A percentile compares a stretch with the other conserved stretches of the same genome.
phyloP scores from a whole-genome alignment of 768 basidiomycete genomes.

The Mycena olivaceomarginata region DNA sequence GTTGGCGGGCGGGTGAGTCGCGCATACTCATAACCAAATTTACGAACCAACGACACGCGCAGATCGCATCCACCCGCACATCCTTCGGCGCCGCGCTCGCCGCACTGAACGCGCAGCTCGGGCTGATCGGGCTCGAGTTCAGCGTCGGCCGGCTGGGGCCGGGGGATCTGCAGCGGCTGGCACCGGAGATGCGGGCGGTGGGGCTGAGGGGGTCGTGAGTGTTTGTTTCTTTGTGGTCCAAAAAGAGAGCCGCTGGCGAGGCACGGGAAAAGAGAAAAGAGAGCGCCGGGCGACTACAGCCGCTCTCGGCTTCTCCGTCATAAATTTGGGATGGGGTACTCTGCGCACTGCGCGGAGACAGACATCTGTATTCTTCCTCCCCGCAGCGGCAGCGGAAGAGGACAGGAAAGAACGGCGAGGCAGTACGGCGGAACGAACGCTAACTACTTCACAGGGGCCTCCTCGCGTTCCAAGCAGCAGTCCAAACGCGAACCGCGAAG shows the following conservation, averaged over 20 bases:
- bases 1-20: constrained; percentile 47
- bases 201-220: constrained; percentile 62
- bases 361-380: too few relatives aligned
- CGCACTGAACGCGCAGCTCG: constrained; percentile 58
- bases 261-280: too few relatives aligned
- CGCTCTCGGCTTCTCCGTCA: too few relatives aligned
- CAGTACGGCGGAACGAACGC: background rate
- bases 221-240: background rate
- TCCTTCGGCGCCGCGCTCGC: constrained; percentile 56
- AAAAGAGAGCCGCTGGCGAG: too few relatives aligned
- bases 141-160: constrained; percentile 66
- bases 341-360: too few relatives aligned
- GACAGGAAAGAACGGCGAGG: too few relatives aligned
- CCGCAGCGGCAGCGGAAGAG: too few relatives aligned
- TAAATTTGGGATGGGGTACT: too few relatives aligned
- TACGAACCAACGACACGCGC: background rate
- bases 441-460: constrained; percentile 50
- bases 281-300: too few relatives aligned
- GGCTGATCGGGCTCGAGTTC: constrained; percentile 62
- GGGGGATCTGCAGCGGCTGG: constrained; percentile 61
- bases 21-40: too few relatives aligned
- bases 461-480: constrained; percentile 61
- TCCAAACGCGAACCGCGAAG: constrained; percentile 54
- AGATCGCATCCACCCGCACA: constrained; percentile 49
- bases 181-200: constrained; percentile 60